These are phyloP conservation scores for Aureobasidium sp. DNA, from an alignment of 2,329 filamentous ascomycete genomes.

Conservation along the genomic window DNA sequence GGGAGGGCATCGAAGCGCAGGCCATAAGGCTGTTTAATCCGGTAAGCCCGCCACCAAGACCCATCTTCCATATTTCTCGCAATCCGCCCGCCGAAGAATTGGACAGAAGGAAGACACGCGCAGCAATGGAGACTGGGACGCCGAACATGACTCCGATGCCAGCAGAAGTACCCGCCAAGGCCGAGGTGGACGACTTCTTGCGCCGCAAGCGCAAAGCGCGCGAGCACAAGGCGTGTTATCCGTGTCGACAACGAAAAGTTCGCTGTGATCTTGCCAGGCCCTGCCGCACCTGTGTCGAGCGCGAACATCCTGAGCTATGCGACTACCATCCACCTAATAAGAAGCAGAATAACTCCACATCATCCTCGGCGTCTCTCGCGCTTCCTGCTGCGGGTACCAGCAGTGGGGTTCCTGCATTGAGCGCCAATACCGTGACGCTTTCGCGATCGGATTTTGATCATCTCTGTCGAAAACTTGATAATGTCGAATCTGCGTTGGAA, in stretches of 20 bases:
- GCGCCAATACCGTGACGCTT: conserved; percentile 24
- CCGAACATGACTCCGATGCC: conserved; percentile 3
- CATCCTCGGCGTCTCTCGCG: not conserved
- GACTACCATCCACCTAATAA: conserved; percentile 34
- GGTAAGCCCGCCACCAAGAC: conserved; percentile 5
- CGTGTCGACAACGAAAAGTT: conserved; percentile 39
- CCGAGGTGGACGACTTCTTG: conserved; percentile 45
- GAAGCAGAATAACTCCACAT: conserved; percentile 23
- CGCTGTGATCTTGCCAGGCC: conserved; percentile 43
- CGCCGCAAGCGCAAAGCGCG: conserved; percentile 44
- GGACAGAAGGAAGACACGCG: not conserved
- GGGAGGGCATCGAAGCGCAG: not conserved
- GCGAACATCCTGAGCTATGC: conserved; percentile 46
- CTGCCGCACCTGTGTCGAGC: conserved; percentile 44
- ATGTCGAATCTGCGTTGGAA: conserved; percentile 40
- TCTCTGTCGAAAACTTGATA: conserved; percentile 42
- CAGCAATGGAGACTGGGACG: conserved; percentile 16
- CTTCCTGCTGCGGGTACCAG: not conserved
- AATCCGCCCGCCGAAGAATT: not conserved
- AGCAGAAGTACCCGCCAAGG: conserved; percentile 29
- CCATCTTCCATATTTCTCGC: not conserved
- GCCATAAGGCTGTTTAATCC: not conserved
- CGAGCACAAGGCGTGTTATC: conserved; percentile 48
- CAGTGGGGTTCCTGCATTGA: conserved; percentile 9
- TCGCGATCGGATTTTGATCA: conserved; percentile 40